Conservation (phyloP, 2,329 filamentous ascomycete genomes). For the Phyllosticta citriasiana region DNA sequence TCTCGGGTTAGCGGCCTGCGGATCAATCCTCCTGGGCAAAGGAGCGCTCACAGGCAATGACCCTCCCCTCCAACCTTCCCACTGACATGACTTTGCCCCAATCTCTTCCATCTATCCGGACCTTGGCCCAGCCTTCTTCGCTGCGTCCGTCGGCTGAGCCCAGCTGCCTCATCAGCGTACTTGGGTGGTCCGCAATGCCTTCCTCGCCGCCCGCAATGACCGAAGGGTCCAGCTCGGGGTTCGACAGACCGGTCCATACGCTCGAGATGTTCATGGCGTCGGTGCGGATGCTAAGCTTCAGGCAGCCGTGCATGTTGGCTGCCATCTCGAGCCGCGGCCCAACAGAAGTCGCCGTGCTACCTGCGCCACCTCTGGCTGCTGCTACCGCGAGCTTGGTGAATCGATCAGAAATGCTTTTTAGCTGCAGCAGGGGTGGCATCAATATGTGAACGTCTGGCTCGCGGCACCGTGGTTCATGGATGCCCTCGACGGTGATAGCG, state of each 20-base stretch:
- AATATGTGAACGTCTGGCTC: conserved; percentile 93
- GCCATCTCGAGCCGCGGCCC: conserved; percentile 67
- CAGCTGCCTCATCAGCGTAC: conserved; percentile 59
- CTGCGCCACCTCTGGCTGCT: conserved; percentile 18
- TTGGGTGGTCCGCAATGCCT: conserved; percentile 67
- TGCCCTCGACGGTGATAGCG: conserved; percentile 73
- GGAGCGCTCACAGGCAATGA: conserved; percentile 67
- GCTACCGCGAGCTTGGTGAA: conserved; percentile 68
- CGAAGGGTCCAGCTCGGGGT: conserved; percentile 74
- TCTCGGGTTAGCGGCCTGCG: conserved; percentile 3
- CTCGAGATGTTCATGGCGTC: conserved; percentile 79
- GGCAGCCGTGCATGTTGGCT: conserved; percentile 87
- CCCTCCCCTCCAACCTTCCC: conserved; percentile 74
- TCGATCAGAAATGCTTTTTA: conserved; percentile 89
- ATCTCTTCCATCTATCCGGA: conserved; percentile 84
- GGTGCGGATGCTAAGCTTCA: conserved; percentile 70
- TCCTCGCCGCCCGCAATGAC: conserved; percentile 58
- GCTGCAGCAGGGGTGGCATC: conserved; percentile 72
- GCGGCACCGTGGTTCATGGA: conserved; percentile 83
- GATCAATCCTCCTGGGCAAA: conserved; percentile 4
- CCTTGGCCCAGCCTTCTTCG: conserved; percentile 77
- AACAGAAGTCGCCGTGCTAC: conserved; percentile 14
- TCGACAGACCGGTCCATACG: conserved; percentile 74
- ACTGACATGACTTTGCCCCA: conserved; percentile 94
- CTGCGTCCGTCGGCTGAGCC: conserved; percentile 51